Percentiles rank a stretch among this genome's conserved stretches.
Conservation (phyloP, 768 basidiomycete genomes). For the Kwoniella heveanensis region DNA sequence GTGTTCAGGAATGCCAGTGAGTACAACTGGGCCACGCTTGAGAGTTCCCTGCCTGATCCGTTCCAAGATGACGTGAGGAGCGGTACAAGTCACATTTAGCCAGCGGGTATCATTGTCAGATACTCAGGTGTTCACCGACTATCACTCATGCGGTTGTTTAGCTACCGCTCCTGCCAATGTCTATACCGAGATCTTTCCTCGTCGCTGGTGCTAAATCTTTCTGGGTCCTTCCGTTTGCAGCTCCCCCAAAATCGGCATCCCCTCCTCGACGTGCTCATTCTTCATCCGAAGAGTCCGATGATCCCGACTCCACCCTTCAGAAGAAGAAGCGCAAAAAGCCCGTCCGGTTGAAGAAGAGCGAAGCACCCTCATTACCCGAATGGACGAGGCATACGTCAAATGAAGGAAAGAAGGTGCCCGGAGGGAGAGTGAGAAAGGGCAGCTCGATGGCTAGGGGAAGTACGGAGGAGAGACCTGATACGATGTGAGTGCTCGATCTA, state of each 20-base stretch:
- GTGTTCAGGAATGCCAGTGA: constrained; percentile 9
- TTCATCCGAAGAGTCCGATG: constrained; percentile 20
- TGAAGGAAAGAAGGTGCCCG: constrained; percentile 13
- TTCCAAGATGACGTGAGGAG: too few relatives aligned
- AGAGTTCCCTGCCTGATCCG: too few relatives aligned
- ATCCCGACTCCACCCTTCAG: neutral
- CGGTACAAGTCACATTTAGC: too few relatives aligned
- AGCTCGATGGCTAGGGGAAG: constrained; percentile 17
- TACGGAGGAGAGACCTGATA: constrained; percentile 25
- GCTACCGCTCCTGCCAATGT: too few relatives aligned
- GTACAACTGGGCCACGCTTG: too few relatives aligned
- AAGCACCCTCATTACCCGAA: constrained; percentile 17
- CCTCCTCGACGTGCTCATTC: constrained; percentile 21
- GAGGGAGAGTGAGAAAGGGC: constrained; percentile 11
- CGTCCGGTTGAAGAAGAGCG: constrained; percentile 12
- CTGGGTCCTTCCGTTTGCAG: neutral
- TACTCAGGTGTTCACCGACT: too few relatives aligned
- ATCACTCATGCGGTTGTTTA: too few relatives aligned
- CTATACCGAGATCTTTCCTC: neutral
- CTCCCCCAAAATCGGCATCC: constrained; percentile 18
- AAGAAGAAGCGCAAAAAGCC: constrained; percentile 28
- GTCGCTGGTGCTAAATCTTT: neutral
- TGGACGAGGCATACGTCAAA: constrained; percentile 20
- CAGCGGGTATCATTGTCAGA: too few relatives aligned
- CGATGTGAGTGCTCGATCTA: constrained; percentile 21